Evolutionary conservation across 371 early-diverging fungal genomes (phyloP).

Genomic region (Syncephalis plumigaleata): DNA sequence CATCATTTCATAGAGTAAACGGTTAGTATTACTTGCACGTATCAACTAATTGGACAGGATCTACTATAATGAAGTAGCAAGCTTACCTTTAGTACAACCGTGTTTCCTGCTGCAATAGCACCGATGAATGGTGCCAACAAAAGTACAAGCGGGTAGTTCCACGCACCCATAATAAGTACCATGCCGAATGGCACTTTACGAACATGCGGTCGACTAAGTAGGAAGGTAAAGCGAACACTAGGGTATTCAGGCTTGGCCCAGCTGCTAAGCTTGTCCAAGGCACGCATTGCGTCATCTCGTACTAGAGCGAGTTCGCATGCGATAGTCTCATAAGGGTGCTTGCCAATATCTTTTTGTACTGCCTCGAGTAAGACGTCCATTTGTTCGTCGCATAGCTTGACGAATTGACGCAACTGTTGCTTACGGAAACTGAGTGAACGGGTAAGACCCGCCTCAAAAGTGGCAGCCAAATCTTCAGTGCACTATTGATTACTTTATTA

Average conservation of each 20-base stretch:
- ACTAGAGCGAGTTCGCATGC: conserved; percentile 37
- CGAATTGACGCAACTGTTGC: conserved; percentile 48
- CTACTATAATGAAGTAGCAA: too few species aligned
- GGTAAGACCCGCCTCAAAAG: conserved; percentile 23
- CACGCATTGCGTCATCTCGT: conserved; percentile 43
- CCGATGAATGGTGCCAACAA: conserved; percentile 58
- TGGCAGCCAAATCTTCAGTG: too few species aligned
- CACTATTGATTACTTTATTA: conserved; percentile 15
- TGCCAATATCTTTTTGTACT: conserved; percentile 48
- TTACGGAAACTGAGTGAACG: conserved; percentile 41
- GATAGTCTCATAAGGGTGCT: conserved; percentile 25
- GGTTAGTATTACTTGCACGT: too few species aligned
- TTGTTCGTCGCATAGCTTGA: conserved; percentile 45
- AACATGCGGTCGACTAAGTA: background rate
- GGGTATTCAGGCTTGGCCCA: conserved; percentile 25
- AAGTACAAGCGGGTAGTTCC: conserved; percentile 80
- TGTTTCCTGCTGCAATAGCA: conserved; percentile 85
- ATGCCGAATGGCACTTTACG: conserved; percentile 50
- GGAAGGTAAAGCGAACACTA: background rate
- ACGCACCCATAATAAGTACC: conserved; percentile 52
- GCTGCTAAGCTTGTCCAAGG: conserved; percentile 29
- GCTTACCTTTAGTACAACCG: conserved; percentile 44
- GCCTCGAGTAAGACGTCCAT: conserved; percentile 36
- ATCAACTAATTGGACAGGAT: too few species aligned
- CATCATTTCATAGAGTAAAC: too few species aligned